Percentiles rank a stretch among this genome's conserved stretches.
Conservation (phyloP, 495 filamentous ascomycete genomes). For the Podospora fimiseda region DNA sequence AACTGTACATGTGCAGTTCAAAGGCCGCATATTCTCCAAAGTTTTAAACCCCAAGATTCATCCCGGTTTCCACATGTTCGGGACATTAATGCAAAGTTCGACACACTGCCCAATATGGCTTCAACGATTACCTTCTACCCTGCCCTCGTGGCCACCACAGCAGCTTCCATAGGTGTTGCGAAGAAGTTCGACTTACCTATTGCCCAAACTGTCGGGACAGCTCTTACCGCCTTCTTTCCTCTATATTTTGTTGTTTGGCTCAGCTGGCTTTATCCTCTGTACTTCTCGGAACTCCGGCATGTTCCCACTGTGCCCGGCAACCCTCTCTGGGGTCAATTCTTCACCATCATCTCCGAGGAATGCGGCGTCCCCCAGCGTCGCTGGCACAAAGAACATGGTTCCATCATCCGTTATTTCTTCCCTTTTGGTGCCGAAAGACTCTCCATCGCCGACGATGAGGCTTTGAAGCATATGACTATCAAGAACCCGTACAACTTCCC, state of each 20-base stretch:
- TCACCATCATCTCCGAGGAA: constrained; percentile 23
- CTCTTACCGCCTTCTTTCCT: not conserved
- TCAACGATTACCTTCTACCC: constrained; percentile 5
- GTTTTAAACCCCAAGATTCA: not conserved
- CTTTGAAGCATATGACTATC: constrained; percentile 44
- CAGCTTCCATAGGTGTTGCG: constrained; percentile 1
- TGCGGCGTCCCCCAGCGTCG: constrained; percentile 23
- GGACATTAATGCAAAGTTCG: not conserved
- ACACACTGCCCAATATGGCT: constrained; percentile 9
- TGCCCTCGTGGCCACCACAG: constrained; percentile 4
- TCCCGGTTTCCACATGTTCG: not conserved
- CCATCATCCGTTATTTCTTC: constrained; percentile 24
- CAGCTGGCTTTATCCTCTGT: constrained; percentile 13
- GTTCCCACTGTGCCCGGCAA: constrained; percentile 19
- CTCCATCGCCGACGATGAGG: constrained; percentile 20
- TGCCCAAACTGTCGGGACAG: not conserved
- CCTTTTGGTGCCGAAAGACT: constrained; percentile 23
- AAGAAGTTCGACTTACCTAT: constrained; percentile 11
- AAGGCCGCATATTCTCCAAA: not conserved
- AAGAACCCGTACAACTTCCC: constrained; percentile 50
- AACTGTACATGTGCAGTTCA: not conserved
- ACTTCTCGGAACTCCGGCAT: constrained; percentile 18
- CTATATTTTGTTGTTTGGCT: constrained; percentile 14
- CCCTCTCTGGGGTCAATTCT: constrained; percentile 23
- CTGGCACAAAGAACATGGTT: constrained; percentile 22